A percentile compares a stretch with the other conserved stretches of the same genome.
phyloP scores from a whole-genome alignment of 2,329 filamentous ascomycete species.

The Penicillium vulpinum region DNA sequence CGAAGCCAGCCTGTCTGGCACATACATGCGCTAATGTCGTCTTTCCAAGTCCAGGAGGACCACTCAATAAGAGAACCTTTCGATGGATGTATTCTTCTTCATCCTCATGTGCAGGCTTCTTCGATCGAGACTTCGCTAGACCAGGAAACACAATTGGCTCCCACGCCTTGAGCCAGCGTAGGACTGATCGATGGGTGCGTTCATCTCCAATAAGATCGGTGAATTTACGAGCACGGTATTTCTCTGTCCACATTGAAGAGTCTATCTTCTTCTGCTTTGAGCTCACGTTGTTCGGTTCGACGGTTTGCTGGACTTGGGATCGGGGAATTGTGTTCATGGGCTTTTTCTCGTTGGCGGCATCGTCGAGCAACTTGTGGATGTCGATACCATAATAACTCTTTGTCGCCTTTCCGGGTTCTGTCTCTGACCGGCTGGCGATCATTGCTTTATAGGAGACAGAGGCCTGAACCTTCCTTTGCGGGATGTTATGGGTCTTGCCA shows the following conservation, averaged over 20 bases:
- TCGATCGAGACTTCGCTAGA: slow-evolving; percentile 61
- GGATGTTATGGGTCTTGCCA: slow-evolving; percentile 49
- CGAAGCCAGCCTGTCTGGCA: slow-evolving; percentile 91
- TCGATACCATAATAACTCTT: slow-evolving; percentile 86
- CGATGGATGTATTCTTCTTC: slow-evolving; percentile 74
- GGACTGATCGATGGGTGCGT: slow-evolving; percentile 82
- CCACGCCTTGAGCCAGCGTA: slow-evolving; percentile 94
- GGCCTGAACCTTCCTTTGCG: slow-evolving; percentile 37
- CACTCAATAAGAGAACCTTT: slow-evolving; percentile 87
- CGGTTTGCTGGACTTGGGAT: slow-evolving; percentile 31
- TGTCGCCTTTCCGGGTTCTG: slow-evolving; percentile 54
- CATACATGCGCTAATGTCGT: slow-evolving; percentile 96
- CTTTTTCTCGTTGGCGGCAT: slow-evolving; percentile 60
- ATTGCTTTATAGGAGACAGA: slow-evolving; percentile 53
- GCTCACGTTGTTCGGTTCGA: slow-evolving; percentile 30
- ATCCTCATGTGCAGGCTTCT: slow-evolving; percentile 44
- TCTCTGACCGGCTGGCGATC: slow-evolving; percentile 54
- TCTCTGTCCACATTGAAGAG: slow-evolving; percentile 81
- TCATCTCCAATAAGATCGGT: slow-evolving; percentile 94
- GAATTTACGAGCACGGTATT: slow-evolving; percentile 89
- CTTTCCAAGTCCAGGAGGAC: slow-evolving; percentile 90
- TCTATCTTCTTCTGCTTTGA: slow-evolving; percentile 33
- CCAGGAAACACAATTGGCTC: slow-evolving; percentile 89
- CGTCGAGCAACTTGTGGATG: slow-evolving; percentile 78
- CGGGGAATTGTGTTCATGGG: slow-evolving; percentile 18